Percentiles rank a stretch among this genome's conserved stretches.
Conservation (phyloP, 257 asterid genomes). For the Plantago ovata region DNA sequence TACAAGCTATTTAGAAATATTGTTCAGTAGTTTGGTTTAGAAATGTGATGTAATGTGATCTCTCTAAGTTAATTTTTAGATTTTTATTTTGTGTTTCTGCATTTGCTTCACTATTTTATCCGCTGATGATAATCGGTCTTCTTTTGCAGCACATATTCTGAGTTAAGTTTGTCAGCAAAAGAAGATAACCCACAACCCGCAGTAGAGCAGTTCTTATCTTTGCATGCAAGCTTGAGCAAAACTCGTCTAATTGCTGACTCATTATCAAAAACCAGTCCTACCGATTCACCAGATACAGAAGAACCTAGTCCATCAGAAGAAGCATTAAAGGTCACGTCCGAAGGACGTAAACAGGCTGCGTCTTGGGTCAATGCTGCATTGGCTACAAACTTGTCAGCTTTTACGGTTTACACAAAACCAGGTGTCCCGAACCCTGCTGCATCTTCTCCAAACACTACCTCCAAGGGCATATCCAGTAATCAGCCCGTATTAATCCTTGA, state of each 20-base stretch:
- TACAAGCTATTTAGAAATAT: too few relatives aligned
- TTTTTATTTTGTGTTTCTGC: too few relatives aligned
- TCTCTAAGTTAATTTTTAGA: too few relatives aligned
- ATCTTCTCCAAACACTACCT: constrained; percentile 36
- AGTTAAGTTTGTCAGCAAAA: constrained; percentile 72
- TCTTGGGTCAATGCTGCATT: constrained; percentile 90
- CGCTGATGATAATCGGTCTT: constrained; percentile 11
- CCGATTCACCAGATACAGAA: constrained; percentile 49
- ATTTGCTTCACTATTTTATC: not conserved
- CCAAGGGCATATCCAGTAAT: constrained; percentile 32
- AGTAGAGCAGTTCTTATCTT: constrained; percentile 76
- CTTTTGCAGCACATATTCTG: constrained; percentile 74
- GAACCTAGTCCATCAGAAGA: constrained; percentile 57
- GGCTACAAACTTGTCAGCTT: constrained; percentile 68
- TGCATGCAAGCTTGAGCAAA: constrained; percentile 63
- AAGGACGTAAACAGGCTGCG: constrained; percentile 71
- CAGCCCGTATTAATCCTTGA: constrained; percentile 68
- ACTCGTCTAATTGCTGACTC: constrained; percentile 69
- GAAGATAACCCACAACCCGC: constrained; percentile 93
- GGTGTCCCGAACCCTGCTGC: constrained; percentile 28
- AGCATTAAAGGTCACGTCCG: constrained; percentile 45
- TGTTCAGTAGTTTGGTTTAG: too few relatives aligned
- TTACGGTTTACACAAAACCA: constrained; percentile 58
- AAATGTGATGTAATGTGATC: too few relatives aligned
- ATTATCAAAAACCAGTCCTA: constrained; percentile 45